Conservation (phyloP, 163 green algal species). For the Chlorella variabilis region DNA sequence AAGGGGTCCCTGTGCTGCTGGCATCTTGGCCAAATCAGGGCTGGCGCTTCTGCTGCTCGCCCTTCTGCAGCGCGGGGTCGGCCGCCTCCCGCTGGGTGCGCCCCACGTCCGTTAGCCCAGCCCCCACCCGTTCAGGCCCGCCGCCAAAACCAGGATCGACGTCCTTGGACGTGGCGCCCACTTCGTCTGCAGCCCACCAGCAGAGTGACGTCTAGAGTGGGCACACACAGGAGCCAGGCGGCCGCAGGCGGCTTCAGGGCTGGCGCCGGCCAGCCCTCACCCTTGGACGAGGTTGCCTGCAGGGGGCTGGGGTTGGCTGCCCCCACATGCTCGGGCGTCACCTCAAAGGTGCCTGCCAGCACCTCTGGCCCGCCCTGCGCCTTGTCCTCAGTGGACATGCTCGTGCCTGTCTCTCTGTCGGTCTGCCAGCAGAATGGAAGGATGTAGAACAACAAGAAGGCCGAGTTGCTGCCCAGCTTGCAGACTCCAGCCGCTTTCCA, state of each 20-base stretch:
- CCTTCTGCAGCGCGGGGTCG: conserved; percentile 13
- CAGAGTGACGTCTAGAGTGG: no score
- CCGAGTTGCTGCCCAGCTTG: no score
- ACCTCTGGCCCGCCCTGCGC: conserved; percentile 12
- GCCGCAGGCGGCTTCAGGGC: no score
- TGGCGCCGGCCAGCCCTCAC: neutral
- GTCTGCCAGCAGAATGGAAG: no score
- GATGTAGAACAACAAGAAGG: no score
- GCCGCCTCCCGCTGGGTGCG: neutral
- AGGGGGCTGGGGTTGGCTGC: neutral
- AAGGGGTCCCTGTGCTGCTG: no score
- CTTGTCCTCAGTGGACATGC: neutral
- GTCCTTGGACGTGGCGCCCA: conserved; percentile 7
- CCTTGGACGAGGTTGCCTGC: neutral
- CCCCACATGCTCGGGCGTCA: neutral
- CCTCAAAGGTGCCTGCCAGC: neutral
- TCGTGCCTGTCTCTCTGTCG: no score
- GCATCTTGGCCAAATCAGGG: no score
- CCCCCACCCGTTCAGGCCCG: neutral
- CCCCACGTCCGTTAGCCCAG: neutral
- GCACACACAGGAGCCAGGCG: no score
- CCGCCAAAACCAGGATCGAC: conserved; percentile 5
- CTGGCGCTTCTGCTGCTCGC: neutral
- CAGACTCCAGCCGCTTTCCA: no score
- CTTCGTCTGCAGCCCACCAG: neutral